A percentile compares a stretch with the other conserved stretches of the same genome.
Evolutionary conservation across 768 basidiomycete genomes (phyloP).

Genomic region (Epithele typhae): DNA sequence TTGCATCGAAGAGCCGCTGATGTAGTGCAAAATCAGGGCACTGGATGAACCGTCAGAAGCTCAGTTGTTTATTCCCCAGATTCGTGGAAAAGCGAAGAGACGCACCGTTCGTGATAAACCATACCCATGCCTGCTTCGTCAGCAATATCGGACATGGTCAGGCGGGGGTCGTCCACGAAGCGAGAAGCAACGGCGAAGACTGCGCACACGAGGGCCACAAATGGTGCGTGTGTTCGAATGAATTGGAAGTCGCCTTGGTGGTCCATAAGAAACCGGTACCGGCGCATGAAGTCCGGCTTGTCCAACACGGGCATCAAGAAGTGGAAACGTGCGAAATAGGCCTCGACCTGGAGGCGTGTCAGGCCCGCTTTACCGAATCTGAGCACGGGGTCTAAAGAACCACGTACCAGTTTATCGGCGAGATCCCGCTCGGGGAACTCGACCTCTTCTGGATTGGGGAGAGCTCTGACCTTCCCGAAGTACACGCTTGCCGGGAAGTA

Average conservation of each 20-base stretch:
- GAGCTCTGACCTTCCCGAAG: conserved; percentile 80
- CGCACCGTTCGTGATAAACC: conserved; percentile 85
- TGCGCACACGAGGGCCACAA: conserved; percentile 80
- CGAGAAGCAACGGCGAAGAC: conserved; percentile 86
- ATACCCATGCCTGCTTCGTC: conserved; percentile 87
- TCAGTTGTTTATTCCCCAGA: neutral
- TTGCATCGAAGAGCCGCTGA: conserved; percentile 83
- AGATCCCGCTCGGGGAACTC: conserved; percentile 83
- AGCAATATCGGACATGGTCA: conserved; percentile 48
- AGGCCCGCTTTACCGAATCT: neutral
- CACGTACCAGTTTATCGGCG: conserved; percentile 78
- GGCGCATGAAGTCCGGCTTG: conserved; percentile 74
- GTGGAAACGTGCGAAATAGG: conserved; percentile 85
- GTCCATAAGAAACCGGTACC: conserved; percentile 74
- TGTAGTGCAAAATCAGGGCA: conserved; percentile 87
- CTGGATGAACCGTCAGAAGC: conserved; percentile 33
- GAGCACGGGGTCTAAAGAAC: neutral
- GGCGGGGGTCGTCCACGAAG: conserved; percentile 69
- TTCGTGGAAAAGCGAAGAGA: conserved; percentile 5
- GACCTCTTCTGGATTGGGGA: conserved; percentile 81
- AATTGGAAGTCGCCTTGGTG: conserved; percentile 48
- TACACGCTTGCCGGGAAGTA: conserved; percentile 88
- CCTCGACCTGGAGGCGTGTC: conserved; percentile 56
- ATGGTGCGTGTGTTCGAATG: conserved; percentile 62
- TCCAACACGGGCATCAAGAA: conserved; percentile 86